These are phyloP conservation scores for Erodium moschatum DNA, from an alignment of 441 rosid species.

Conservation along the genomic window DNA sequence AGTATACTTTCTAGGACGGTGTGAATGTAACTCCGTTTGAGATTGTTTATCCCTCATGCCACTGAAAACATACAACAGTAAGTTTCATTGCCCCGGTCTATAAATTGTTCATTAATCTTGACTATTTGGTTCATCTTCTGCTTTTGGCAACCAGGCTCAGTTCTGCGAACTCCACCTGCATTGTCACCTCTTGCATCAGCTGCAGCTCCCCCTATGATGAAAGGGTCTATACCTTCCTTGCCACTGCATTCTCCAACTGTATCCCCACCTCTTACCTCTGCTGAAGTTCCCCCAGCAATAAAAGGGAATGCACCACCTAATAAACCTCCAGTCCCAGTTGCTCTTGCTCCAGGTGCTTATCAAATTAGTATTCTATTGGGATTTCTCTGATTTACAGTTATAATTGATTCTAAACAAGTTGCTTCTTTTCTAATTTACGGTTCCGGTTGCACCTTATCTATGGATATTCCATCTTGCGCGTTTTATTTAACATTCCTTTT, in stretches of 20 bases:
- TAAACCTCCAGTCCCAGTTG: neutral
- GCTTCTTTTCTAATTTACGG: conserved; percentile 23
- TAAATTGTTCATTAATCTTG: conserved; percentile 9
- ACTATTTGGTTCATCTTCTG: neutral
- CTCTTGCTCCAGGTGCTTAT: conserved; percentile 7
- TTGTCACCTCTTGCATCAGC: conserved; percentile 32
- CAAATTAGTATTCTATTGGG: neutral
- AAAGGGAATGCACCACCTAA: neutral
- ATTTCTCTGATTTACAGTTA: neutral
- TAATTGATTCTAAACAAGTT: conserved; percentile 10
- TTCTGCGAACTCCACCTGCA: conserved; percentile 27
- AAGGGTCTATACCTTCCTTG: conserved; percentile 34
- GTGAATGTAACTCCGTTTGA: neutral
- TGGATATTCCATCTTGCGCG: conserved; percentile 29
- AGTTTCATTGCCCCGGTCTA: conserved; percentile 17
- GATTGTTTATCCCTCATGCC: neutral
- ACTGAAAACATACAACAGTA: conserved; percentile 25
- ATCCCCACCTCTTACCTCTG: conserved; percentile 20
- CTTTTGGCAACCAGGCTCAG: neutral
- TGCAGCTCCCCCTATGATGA: conserved; percentile 27
- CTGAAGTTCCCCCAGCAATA: too few species aligned
- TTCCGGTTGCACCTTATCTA: conserved; percentile 30
- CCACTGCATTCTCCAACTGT: neutral
- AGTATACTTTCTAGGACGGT: neutral
- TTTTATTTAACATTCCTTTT: conserved; percentile 12